Evolutionary conservation across 257 asterid species (phyloP), one percentile per base, ranked within the genome.

Genomic region (Ligustrum vulgare): DNA sequence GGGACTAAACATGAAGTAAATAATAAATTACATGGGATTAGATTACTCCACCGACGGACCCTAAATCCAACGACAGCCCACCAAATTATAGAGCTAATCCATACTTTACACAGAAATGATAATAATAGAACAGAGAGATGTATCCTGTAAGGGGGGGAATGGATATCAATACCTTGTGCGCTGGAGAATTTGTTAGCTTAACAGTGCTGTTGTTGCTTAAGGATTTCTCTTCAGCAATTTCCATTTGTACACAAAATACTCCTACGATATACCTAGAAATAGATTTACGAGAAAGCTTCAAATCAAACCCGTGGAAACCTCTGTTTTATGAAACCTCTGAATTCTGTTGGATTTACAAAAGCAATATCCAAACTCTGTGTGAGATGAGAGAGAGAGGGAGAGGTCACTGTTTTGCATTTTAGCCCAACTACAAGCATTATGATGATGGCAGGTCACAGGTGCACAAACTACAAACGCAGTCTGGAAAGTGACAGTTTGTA

Each of bases 241-340:
- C 97, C 97, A 91, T 89, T 71, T 80, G 72, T 9, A 23, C 67
- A 15, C 33, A 2, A 25, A 25, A 60, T 60, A 22, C 33, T 22
- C 67, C 35, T 25, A 11, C 12, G 6, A 60, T 60, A 60, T n/a
- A 16, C 35, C 35, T 23, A 11, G 67, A 25, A 23, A 9, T 11
- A 60, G 35, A 60, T 60, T 60, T 25, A 8, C 15, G 11, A 60
- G 34, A n/a, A 8, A 23, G 31, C 64, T 60, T 10, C 34, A 22
- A 60, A 0, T 3, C 23, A 60, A 60, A 23, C n/a, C 18, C 28
- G 67, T 58, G 32, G 34, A 60, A 60, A 4, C 34, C 67, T 25
- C 67, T 28, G 31, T 28, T 28, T 28, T 28, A 28, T 28, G 34
- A 60, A 60, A 4, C 34, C 67, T 25, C 67, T 10, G 35, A 25